Evolutionary conservation across 495 filamentous ascomycete species (phyloP).

Genomic region (Daldinia concentrica): DNA sequence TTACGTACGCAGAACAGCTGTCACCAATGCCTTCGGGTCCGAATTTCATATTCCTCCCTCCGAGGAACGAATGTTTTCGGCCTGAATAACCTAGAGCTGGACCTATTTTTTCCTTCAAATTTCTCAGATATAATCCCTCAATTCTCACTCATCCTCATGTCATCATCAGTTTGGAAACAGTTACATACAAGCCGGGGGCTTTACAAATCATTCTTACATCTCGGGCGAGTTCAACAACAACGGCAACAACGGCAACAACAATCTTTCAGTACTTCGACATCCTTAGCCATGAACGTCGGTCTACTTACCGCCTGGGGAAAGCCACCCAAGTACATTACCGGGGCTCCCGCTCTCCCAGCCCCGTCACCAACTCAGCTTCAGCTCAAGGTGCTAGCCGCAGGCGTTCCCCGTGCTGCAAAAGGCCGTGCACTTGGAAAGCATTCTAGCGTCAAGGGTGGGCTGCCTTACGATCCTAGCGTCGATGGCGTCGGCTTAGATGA

Average conservation of each 20-base stretch:
- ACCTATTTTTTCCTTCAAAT: background rate
- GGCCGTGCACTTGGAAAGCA: slow-evolving; percentile 17
- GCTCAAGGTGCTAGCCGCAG: slow-evolving; percentile 25
- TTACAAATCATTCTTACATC: slow-evolving; percentile 2
- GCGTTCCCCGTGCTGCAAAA: slow-evolving; percentile 17
- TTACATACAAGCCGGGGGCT: slow-evolving; percentile 4
- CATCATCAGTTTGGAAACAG: slow-evolving; percentile 12
- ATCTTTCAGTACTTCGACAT: background rate
- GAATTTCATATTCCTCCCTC: background rate
- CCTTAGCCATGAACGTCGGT: slow-evolving; percentile 19
- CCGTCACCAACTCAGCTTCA: slow-evolving; percentile 28
- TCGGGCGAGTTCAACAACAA: background rate
- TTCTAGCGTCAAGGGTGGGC: slow-evolving; percentile 5
- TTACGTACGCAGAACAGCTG: background rate
- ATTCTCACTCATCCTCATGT: slow-evolving; percentile 10
- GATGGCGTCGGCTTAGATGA: slow-evolving; percentile 27
- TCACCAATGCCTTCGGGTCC: background rate
- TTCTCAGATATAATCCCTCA: background rate
- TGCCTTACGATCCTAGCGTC: slow-evolving; percentile 25
- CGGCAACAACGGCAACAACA: too few species aligned
- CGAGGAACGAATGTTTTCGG: background rate
- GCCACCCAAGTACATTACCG: slow-evolving; percentile 19
- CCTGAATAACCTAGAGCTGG: background rate
- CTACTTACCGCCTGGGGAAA: slow-evolving; percentile 21
- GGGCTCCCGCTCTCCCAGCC: background rate